These are phyloP conservation scores for Alternaria tenuissima DNA, from an alignment of 2,329 filamentous ascomycete species.

Conservation along the genomic window DNA sequence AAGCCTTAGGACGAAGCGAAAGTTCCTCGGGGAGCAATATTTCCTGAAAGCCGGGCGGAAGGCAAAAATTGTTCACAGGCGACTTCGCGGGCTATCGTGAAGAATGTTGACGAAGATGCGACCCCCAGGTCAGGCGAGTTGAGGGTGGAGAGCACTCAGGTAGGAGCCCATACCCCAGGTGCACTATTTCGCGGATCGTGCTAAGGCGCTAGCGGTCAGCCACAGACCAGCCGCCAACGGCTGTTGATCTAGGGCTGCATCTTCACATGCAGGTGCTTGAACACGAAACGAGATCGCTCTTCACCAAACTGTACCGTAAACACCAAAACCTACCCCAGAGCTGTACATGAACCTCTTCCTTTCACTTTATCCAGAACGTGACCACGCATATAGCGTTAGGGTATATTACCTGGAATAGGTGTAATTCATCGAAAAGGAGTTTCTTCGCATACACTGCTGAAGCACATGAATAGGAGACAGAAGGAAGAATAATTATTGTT, in stretches of 20 bases:
- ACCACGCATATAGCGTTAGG: too few species aligned
- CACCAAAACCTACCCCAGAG: too few species aligned
- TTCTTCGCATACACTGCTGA: background rate
- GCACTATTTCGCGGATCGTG: constrained; percentile 17
- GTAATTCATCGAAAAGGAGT: background rate
- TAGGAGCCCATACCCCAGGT: constrained; percentile 10
- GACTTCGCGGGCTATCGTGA: background rate
- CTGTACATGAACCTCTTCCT: too few species aligned
- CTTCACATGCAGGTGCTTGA: constrained; percentile 8
- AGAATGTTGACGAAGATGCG: constrained; percentile 4
- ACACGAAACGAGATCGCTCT: background rate
- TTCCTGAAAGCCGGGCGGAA: background rate
- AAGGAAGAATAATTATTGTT: background rate
- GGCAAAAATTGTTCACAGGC: background rate
- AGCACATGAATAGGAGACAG: background rate
- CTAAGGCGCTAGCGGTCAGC: constrained; percentile 12
- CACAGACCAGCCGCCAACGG: constrained; percentile 17
- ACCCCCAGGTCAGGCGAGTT: constrained; percentile 15
- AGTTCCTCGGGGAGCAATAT: constrained; percentile 1
- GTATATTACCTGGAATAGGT: background rate
- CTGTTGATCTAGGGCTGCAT: constrained; percentile 11
- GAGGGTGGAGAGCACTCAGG: constrained; percentile 11
- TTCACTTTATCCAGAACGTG: too few species aligned
- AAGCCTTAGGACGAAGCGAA: constrained; percentile 10
- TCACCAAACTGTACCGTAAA: too few species aligned